Percentiles rank a stretch among this genome's conserved stretches.
These are phyloP conservation scores for Earliella scabrosa DNA, from an alignment of 1,284 basidiomycete species.

Conservation along the genomic window DNA sequence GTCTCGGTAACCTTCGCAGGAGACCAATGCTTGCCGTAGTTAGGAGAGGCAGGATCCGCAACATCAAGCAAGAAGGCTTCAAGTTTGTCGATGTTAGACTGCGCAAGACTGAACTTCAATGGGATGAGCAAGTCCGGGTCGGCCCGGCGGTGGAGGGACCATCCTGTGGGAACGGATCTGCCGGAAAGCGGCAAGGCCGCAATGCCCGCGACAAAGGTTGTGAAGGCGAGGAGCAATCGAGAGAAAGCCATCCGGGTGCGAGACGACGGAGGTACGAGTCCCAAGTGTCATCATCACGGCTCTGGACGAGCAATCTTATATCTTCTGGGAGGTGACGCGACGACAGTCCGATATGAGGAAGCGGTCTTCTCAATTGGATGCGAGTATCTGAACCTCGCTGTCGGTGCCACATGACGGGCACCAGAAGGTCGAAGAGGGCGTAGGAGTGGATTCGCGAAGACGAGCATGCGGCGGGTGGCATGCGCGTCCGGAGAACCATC, in stretches of 20 bases:
- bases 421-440: background rate
- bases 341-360: background rate
- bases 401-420: background rate
- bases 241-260: background rate
- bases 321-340: background rate
- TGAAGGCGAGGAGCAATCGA: background rate
- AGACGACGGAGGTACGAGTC: background rate
- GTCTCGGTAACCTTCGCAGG: slow-evolving; percentile 39
- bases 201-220: background rate
- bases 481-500: background rate
- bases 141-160: slow-evolving; percentile 8
- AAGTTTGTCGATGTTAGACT: slow-evolving; percentile 45
- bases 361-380: background rate
- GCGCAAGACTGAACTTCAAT: slow-evolving; percentile 42
- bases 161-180: slow-evolving; percentile 2
- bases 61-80: slow-evolving; percentile 46
- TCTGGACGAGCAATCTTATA: too few relatives aligned
- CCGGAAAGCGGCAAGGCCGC: background rate
- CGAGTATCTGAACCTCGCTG: background rate
- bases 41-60: slow-evolving; percentile 45
- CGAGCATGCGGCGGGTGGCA: background rate
- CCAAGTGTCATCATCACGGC: too few relatives aligned
- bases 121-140: slow-evolving; percentile 1
- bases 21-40: slow-evolving; percentile 48
- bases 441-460: background rate